Percentiles rank a stretch among this genome's conserved stretches.
These are phyloP conservation scores for Hawksworthiomyces lignivorus DNA, from an alignment of 2,329 filamentous ascomycete species.

Conservation along the genomic window DNA sequence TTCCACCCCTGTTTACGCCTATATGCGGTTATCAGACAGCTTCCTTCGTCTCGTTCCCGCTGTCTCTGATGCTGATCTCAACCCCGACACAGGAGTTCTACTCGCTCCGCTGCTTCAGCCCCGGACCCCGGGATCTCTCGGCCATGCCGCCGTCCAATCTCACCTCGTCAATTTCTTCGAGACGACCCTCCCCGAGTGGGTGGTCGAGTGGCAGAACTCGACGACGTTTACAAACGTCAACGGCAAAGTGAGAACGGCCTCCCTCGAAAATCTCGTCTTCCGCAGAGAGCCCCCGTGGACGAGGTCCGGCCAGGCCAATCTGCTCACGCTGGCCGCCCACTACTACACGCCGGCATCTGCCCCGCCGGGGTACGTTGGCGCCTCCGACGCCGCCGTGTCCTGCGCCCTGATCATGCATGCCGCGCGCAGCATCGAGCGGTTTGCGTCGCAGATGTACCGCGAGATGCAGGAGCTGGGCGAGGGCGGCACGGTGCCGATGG, in stretches of 20 bases:
- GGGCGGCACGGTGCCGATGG: conserved; percentile 48
- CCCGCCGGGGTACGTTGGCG: conserved; percentile 72
- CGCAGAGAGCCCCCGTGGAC: conserved; percentile 73
- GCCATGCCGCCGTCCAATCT: conserved; percentile 56
- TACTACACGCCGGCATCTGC: conserved; percentile 66
- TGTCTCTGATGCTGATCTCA: conserved; percentile 54
- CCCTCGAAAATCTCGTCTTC: conserved; percentile 65
- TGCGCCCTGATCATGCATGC: conserved; percentile 80
- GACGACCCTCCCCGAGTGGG: conserved; percentile 61
- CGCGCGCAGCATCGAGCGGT: conserved; percentile 61
- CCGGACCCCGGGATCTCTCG: conserved; percentile 66
- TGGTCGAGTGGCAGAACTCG: conserved; percentile 65
- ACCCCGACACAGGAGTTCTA: conserved; percentile 58
- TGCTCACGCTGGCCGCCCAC: conserved; percentile 73
- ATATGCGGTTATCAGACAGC: conserved; percentile 51
- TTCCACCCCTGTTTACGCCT: conserved; percentile 23
- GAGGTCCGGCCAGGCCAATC: conserved; percentile 58
- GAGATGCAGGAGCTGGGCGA: conserved; percentile 54
- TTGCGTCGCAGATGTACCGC: conserved; percentile 66
- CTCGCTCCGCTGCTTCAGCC: conserved; percentile 70
- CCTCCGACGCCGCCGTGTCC: conserved; percentile 75
- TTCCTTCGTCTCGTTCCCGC: conserved; percentile 56
- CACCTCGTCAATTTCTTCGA: conserved; percentile 69
- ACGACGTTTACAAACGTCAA: conserved; percentile 34
- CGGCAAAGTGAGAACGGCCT: conserved; percentile 45